Conservation (phyloP, 768 basidiomycete genomes). For the Termitomyces sp. region DNA sequence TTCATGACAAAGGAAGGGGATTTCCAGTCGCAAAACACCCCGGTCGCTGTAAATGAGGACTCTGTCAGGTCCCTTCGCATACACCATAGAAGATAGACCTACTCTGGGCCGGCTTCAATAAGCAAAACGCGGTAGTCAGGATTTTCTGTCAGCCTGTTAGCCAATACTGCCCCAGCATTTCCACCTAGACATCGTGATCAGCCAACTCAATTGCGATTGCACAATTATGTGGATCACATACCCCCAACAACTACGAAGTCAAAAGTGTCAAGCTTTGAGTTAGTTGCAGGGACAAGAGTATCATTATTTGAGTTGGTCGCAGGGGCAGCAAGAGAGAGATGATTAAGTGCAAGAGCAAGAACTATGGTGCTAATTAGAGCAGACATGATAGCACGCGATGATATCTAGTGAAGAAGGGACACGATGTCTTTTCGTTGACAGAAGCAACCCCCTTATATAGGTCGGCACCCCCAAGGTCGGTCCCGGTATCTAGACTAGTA, state of each 20-base stretch:
- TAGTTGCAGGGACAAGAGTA: not conserved
- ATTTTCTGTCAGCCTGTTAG: constrained; percentile 8
- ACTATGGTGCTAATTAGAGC: not conserved
- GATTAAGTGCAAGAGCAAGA: not conserved
- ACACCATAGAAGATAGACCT: not conserved
- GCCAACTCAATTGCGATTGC: not conserved
- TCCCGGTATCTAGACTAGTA: not conserved
- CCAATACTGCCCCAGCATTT: constrained; percentile 6
- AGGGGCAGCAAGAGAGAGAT: not conserved
- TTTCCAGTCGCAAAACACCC: not conserved
- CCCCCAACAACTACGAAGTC: no score
- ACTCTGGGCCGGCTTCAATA: constrained; percentile 8
- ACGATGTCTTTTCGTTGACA: not conserved
- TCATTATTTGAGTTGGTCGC: not conserved
- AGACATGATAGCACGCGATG: not conserved
- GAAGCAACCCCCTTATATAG: not conserved
- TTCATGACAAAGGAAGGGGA: constrained; percentile 3
- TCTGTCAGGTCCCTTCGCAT: not conserved
- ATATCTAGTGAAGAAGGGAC: not conserved
- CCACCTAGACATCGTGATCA: constrained; percentile 1
- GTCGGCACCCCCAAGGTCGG: not conserved
- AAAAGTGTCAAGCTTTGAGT: not conserved
- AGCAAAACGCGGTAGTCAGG: constrained; percentile 5
- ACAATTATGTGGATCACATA: not conserved
- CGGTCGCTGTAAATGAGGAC: not conserved